Evolutionary conservation across 345 rosid genomes (phyloP), one percentile per base, ranked within the genome.

Genomic region (Brassica nigra): DNA sequence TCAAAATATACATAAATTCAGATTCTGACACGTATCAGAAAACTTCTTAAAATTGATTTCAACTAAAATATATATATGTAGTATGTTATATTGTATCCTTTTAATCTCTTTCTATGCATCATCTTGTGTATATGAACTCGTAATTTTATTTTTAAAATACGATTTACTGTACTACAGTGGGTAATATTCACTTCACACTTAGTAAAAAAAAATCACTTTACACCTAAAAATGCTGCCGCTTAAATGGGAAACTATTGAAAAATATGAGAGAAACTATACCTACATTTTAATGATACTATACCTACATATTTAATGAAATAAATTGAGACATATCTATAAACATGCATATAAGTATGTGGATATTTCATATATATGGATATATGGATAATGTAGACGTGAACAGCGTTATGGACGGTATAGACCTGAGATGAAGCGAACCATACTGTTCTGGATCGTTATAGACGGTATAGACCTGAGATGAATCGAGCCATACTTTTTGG

Each of bases 371-470:
- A 3, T 44, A 3, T 61, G 68, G 68, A 76, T 44, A 47, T 39
- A 70, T 77, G 66, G 44, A 70, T 77, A 15, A 9, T 29, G 14
- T 62, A 70, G 65, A 63, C 64, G 52, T 62, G 64, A 77, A 77
- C 31, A 62, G 31, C 15, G 73, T 71, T 64, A 65, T 73, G 68
- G 77, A 78, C 18, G 7, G n/a, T 18, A 78, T 42, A 66, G 77
- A 72, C 73, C 68, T 66, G 82, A 65, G 39, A 72, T 12, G 52
- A 65, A 66, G 37, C 44, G 67, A 49, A 49, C 55, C 55, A 49
- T 14, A n/a, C 55, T 49, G 18, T n/a, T 49, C 1, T 47, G n/a
- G 55, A 47, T 47, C 55, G 55, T 47, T 3, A 14, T 47, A 6
- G 55, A 47, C 55, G 55, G 55, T 47, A 47, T 47, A 47, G 7